Evolutionary conservation across 2,329 filamentous ascomycete species (phyloP).

Genomic region (Ceratocystis colombiana): DNA sequence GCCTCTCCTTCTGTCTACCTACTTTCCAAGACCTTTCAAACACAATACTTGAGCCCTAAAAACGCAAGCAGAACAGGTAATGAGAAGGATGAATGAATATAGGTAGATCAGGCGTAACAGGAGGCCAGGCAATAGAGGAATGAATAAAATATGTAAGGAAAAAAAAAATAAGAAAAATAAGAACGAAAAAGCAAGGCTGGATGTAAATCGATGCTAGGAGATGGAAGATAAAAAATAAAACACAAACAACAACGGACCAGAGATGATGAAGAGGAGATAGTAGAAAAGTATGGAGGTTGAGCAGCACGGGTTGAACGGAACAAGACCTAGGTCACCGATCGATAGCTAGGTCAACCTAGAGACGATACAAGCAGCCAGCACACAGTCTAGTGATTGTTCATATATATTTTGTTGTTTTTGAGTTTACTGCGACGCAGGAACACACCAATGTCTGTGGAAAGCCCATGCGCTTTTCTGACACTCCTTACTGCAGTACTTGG

Average conservation of each 20-base stretch:
- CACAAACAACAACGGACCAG: background rate
- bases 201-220: constrained; percentile 1
- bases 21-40: background rate
- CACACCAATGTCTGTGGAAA: constrained; percentile 96
- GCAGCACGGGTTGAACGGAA: background rate
- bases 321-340: background rate
- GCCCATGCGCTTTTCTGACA: constrained; percentile 99
- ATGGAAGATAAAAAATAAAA: constrained; percentile 2
- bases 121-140: constrained; percentile 22
- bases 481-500: constrained; percentile 99
- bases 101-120: constrained; percentile 12
- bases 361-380: background rate
- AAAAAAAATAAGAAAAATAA: constrained; percentile 20
- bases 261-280: background rate
- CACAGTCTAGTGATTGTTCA: background rate
- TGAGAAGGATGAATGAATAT: background rate
- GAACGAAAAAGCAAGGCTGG: constrained; percentile 8
- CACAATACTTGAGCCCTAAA: too few relatives aligned
- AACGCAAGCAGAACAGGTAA: background rate
- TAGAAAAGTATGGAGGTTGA: background rate
- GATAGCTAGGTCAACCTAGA: background rate
- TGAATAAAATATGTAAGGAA: constrained; percentile 20
- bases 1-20: background rate
- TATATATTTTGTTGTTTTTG: background rate
- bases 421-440: constrained; percentile 53